These are phyloP conservation scores for Choanephora cucurbitarum DNA, from an alignment of 371 early-diverging fungal species.

Conservation along the genomic window DNA sequence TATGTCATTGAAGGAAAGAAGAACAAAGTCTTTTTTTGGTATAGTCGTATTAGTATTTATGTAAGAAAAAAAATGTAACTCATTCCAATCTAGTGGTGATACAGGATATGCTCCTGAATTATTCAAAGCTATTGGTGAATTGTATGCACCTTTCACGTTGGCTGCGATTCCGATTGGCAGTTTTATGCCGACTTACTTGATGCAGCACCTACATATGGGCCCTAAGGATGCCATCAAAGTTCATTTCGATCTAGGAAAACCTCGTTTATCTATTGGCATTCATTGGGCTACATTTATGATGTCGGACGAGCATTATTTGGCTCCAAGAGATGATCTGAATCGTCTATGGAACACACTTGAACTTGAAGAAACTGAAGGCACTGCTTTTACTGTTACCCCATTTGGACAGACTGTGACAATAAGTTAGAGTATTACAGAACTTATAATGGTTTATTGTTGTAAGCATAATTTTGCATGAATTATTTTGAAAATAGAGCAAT, in stretches of 20 bases:
- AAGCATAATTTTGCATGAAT: neutral
- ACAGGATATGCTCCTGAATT: conserved; percentile 59
- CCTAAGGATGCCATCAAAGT: conserved; percentile 58
- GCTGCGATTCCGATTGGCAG: conserved; percentile 67
- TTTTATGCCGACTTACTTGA: conserved; percentile 53
- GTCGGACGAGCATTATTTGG: conserved; percentile 70
- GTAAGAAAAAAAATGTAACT: neutral
- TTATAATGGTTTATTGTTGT: neutral
- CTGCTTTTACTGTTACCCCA: conserved; percentile 31
- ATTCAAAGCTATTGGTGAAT: conserved; percentile 57
- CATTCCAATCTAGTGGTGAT: conserved; percentile 46
- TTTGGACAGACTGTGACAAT: conserved; percentile 30
- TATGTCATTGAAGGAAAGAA: conserved; percentile 50
- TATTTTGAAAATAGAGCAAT: too few relatives aligned
- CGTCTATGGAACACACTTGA: conserved; percentile 23
- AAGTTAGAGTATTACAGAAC: neutral
- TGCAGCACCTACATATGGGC: conserved; percentile 62
- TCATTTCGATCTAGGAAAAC: conserved; percentile 47
- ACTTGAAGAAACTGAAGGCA: neutral
- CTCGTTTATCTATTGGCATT: conserved; percentile 54
- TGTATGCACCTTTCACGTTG: conserved; percentile 55
- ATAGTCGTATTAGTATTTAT: neutral
- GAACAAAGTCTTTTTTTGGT: conserved; percentile 59
- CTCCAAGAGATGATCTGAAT: conserved; percentile 57
- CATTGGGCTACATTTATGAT: conserved; percentile 67